Conservation (phyloP, 306 rosid genomes). For the Corylus americana region DNA sequence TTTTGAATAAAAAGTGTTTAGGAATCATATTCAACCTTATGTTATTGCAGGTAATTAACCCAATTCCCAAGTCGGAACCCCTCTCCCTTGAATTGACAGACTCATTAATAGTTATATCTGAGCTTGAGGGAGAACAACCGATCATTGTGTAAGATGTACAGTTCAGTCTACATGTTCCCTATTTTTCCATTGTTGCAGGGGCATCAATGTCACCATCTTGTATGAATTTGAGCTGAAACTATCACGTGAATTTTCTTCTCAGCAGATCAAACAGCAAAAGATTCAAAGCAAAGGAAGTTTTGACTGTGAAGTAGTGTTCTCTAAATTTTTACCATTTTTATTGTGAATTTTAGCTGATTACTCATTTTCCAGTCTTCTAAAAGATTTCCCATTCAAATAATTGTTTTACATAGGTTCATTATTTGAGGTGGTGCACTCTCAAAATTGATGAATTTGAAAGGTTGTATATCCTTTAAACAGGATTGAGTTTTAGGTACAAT, state of each 20-base stretch:
- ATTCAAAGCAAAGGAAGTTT: neutral
- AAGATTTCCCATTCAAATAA: neutral
- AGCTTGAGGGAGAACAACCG: slow-evolving; percentile 90
- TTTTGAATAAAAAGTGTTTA: slow-evolving; percentile 9
- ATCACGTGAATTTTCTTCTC: neutral
- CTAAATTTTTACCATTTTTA: neutral
- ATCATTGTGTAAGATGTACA: slow-evolving; percentile 29
- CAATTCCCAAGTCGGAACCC: slow-evolving; percentile 76
- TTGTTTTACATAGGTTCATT: neutral
- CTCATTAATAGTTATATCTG: slow-evolving; percentile 87
- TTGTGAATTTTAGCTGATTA: neutral
- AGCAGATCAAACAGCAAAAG: neutral
- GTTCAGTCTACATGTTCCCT: slow-evolving; percentile 11
- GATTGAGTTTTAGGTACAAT: no score
- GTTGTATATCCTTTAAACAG: no score
- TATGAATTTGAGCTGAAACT: slow-evolving; percentile 8
- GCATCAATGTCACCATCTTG: neutral
- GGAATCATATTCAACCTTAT: slow-evolving; percentile 29
- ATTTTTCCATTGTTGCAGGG: neutral
- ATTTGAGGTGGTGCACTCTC: neutral
- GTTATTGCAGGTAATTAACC: slow-evolving; percentile 79
- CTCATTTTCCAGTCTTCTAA: neutral
- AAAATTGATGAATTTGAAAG: no score
- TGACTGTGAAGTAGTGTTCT: neutral
- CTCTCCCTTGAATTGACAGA: slow-evolving; percentile 77